These are phyloP conservation scores for Mollisiaceae sp. DNA, from an alignment of 2,329 filamentous ascomycete species.

Conservation along the genomic window DNA sequence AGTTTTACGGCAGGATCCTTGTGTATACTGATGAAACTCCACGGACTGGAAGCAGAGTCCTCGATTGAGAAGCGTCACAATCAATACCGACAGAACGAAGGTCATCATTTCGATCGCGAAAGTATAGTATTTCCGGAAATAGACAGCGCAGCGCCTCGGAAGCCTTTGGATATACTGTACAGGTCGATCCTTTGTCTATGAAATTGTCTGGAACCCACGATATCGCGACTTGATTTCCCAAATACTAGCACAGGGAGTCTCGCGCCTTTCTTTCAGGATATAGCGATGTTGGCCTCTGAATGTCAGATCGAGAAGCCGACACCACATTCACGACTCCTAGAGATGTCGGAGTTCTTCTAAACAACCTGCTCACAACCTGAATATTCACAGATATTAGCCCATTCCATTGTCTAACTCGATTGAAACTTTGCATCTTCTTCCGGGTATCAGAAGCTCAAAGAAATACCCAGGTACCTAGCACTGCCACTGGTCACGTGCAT, in stretches of 20 bases:
- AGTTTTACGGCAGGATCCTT: too few species aligned
- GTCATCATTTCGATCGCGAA: not conserved
- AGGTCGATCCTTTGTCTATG: not conserved
- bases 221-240: too few species aligned
- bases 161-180: not conserved
- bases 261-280: not conserved
- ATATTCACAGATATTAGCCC: not conserved
- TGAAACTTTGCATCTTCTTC: constrained; percentile 10
- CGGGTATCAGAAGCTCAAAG: not conserved
- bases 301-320: not conserved
- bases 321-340: not conserved
- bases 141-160: not conserved
- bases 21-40: too few species aligned
- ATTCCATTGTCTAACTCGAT: constrained; percentile 5
- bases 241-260: too few species aligned
- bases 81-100: not conserved
- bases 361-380: not conserved
- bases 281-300: not conserved
- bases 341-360: not conserved
- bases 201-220: too few species aligned
- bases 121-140: not conserved
- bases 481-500: not conserved
- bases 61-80: too few species aligned
- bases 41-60: too few species aligned
- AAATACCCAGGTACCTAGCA: too few species aligned